Evolutionary conservation across 2,329 filamentous ascomycete species (phyloP).

Genomic region (Alternaria sp.): DNA sequence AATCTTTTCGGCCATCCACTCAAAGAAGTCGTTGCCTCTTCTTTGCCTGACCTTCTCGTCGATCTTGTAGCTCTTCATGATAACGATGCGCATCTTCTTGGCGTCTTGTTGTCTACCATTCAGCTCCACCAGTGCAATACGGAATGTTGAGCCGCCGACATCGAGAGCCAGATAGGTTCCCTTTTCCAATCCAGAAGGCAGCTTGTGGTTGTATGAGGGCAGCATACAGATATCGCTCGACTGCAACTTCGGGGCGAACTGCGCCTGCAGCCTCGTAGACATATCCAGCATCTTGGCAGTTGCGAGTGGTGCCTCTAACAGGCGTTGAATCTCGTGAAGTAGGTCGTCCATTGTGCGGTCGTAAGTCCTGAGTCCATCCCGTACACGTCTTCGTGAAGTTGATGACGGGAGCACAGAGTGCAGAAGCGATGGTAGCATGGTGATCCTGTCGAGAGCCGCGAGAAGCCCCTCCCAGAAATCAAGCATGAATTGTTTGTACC

Average conservation of each 20-base stretch:
- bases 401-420: conserved; percentile 47
- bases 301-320: conserved; percentile 54
- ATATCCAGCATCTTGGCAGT: conserved; percentile 51
- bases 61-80: conserved; percentile 62
- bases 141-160: conserved; percentile 70
- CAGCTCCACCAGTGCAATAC: conserved; percentile 66
- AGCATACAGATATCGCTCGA: conserved; percentile 68
- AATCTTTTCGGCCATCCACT: conserved; percentile 70
- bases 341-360: conserved; percentile 58
- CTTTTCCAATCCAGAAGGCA: conserved; percentile 65
- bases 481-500: conserved; percentile 47
- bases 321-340: conserved; percentile 50
- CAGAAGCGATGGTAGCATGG: conserved; percentile 50
- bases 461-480: conserved; percentile 50
- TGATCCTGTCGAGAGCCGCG: conserved; percentile 46
- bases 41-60: conserved; percentile 62
- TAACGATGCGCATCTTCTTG: conserved; percentile 61
- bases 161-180: conserved; percentile 68
- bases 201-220: conserved; percentile 67
- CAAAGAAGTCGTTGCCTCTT: conserved; percentile 65
- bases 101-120: conserved; percentile 53
- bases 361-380: conserved; percentile 49
- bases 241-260: conserved; percentile 62
- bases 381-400: conserved; percentile 39
- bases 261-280: conserved; percentile 54